phyloP scores from a whole-genome alignment of 2,329 filamentous ascomycete genomes.

The Lasiodiplodia gonubiensis region DNA sequence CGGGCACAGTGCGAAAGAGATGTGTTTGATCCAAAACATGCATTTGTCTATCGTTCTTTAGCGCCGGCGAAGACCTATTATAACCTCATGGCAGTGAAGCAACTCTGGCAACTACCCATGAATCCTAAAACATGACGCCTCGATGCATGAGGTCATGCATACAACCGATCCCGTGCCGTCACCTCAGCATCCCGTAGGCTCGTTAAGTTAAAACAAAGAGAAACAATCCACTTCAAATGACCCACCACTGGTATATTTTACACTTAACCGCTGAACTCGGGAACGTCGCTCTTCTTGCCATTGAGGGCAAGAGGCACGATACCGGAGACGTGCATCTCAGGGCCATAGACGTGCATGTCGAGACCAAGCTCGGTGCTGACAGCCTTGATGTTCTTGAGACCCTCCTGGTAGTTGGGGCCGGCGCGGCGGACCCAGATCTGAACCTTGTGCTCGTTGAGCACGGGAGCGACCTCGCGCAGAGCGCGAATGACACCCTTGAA shows the following conservation, averaged over 20 bases:
- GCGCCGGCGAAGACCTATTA: slow-evolving; percentile 23
- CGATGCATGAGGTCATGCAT: slow-evolving; percentile 16
- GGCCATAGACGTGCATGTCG: slow-evolving; percentile 88
- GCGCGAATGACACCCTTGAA: slow-evolving; percentile 99
- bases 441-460: slow-evolving; percentile 93
- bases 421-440: slow-evolving; percentile 94
- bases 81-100: slow-evolving; percentile 11
- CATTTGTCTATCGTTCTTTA: slow-evolving; percentile 27
- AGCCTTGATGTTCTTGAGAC: slow-evolving; percentile 99
- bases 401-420: slow-evolving; percentile 99
- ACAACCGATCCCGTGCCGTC: slow-evolving; percentile 14
- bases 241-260: slow-evolving; percentile 22
- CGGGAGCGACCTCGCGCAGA: slow-evolving; percentile 83
- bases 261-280: slow-evolving; percentile 63
- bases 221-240: slow-evolving; percentile 17
- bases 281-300: slow-evolving; percentile 65
- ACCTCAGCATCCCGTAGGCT: slow-evolving; percentile 22
- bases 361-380: slow-evolving; percentile 93
- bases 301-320: slow-evolving; percentile 90
- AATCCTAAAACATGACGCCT: slow-evolving; percentile 22
- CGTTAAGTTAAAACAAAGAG: slow-evolving; percentile 20
- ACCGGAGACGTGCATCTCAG: slow-evolving; percentile 87
- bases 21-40: slow-evolving; percentile 17
- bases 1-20: not conserved
- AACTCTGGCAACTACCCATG: slow-evolving; percentile 18